Conservation (phyloP, 2,329 filamentous ascomycete genomes). For the Cercospora citrullina region DNA sequence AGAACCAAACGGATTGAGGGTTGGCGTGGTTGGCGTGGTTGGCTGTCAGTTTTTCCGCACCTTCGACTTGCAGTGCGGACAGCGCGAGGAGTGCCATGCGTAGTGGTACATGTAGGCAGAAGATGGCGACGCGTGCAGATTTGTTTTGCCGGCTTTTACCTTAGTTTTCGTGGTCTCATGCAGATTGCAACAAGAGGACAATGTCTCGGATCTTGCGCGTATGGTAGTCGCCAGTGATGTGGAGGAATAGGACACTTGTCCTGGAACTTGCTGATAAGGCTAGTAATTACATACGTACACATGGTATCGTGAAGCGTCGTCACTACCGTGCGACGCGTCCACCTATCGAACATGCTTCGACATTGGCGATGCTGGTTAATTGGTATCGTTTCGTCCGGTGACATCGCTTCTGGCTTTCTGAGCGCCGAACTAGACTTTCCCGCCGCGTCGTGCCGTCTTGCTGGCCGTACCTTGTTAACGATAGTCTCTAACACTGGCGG, state of each 20-base stretch:
- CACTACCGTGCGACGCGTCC: neutral
- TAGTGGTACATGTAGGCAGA: neutral
- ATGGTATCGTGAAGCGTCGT: neutral
- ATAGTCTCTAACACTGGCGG: neutral
- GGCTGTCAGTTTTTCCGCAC: neutral
- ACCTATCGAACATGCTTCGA: neutral
- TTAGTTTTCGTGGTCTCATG: neutral
- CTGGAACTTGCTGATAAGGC: neutral
- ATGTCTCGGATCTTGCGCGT: neutral
- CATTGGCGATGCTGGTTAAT: neutral
- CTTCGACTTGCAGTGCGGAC: neutral
- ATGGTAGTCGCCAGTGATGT: neutral
- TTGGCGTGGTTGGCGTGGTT: neutral
- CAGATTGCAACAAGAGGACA: neutral
- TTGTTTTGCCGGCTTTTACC: neutral
- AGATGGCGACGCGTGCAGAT: neutral
- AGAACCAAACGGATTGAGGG: neutral
- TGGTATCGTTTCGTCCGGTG: neutral
- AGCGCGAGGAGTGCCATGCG: neutral
- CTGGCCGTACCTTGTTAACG: constrained; percentile 13
- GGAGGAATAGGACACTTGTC: neutral
- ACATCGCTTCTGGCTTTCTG: neutral
- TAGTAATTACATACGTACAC: neutral
- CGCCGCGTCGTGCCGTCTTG: constrained; percentile 16
- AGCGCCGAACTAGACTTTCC: neutral